A percentile compares a stretch with the other conserved stretches of the same genome.
These are phyloP conservation scores for Mycosphaerelloides madeirae DNA, from an alignment of 2,329 filamentous ascomycete species.

Conservation along the genomic window DNA sequence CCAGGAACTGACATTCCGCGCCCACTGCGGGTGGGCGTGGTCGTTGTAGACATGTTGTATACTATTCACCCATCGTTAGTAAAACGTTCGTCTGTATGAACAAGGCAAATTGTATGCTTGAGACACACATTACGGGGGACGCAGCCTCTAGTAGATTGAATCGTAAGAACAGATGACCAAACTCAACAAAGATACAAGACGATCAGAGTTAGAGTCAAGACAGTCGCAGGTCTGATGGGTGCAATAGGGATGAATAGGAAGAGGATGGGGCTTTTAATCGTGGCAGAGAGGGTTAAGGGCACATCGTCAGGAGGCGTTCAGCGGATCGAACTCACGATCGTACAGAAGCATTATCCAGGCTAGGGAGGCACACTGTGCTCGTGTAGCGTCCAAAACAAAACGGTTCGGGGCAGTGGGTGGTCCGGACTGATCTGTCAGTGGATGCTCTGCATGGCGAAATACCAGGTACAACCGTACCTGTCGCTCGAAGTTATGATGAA, in stretches of 20 bases:
- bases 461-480: slow-evolving; percentile 28
- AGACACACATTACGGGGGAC: slow-evolving; percentile 22
- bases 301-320: not conserved
- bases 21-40: slow-evolving; percentile 20
- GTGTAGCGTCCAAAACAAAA: slow-evolving; percentile 20
- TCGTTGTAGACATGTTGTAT: slow-evolving; percentile 24
- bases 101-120: slow-evolving; percentile 14
- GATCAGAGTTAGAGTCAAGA: slow-evolving; percentile 3
- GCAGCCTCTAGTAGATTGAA: slow-evolving; percentile 9
- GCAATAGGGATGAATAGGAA: slow-evolving; percentile 15
- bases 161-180: slow-evolving; percentile 12
- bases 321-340: slow-evolving; percentile 27
- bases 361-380: slow-evolving; percentile 15
- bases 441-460: slow-evolving; percentile 23
- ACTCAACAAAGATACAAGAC: slow-evolving; percentile 13
- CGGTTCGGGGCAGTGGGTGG: slow-evolving; percentile 24
- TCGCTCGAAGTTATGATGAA: slow-evolving; percentile 9
- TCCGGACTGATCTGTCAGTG: slow-evolving; percentile 21
- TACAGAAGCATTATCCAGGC: slow-evolving; percentile 24
- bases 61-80: slow-evolving; percentile 12
- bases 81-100: not conserved
- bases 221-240: slow-evolving; percentile 6
- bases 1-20: slow-evolving; percentile 23
- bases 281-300: slow-evolving; percentile 11
- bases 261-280: slow-evolving; percentile 28